Conservation (phyloP, 768 basidiomycete species). For the Lentinula sp. region DNA sequence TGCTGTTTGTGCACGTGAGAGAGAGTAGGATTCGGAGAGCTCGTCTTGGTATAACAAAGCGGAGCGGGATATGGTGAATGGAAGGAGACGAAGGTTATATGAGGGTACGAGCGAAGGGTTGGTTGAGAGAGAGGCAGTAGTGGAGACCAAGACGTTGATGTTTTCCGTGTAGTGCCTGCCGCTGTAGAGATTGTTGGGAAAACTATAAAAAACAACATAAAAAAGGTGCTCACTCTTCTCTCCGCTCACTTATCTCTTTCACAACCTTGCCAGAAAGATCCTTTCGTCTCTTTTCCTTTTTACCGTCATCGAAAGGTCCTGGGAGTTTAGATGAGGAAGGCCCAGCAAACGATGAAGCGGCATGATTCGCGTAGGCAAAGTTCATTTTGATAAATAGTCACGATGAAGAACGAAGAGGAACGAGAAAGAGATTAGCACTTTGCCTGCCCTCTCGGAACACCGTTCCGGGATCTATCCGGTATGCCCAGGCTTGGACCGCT, state of each 20-base stretch:
- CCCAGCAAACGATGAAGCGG: neutral
- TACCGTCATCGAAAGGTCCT: slow-evolving; percentile 29
- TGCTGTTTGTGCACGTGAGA: slow-evolving; percentile 61
- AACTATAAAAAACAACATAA: neutral
- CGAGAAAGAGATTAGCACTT: neutral
- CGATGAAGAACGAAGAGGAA: neutral
- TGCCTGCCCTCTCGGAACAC: neutral
- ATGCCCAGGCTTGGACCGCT: too few relatives aligned
- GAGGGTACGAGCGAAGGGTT: slow-evolving; percentile 60
- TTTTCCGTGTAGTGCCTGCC: slow-evolving; percentile 58
- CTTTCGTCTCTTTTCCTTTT: slow-evolving; percentile 64
- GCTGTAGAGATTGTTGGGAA: slow-evolving; percentile 24
- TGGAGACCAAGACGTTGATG: slow-evolving; percentile 52
- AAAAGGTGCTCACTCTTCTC: slow-evolving; percentile 58
- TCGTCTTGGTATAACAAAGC: slow-evolving; percentile 63
- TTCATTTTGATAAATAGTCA: neutral
- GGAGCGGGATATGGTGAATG: slow-evolving; percentile 70
- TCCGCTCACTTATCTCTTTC: slow-evolving; percentile 68
- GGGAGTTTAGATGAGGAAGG: neutral
- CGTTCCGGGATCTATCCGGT: too few relatives aligned
- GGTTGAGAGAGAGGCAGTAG: slow-evolving; percentile 57
- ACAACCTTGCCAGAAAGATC: slow-evolving; percentile 65
- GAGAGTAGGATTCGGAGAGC: slow-evolving; percentile 62
- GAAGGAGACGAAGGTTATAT: slow-evolving; percentile 69
- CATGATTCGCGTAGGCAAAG: neutral